These are phyloP conservation scores for Exophiala sp. DNA, from an alignment of 2,329 filamentous ascomycete genomes.

Conservation along the genomic window DNA sequence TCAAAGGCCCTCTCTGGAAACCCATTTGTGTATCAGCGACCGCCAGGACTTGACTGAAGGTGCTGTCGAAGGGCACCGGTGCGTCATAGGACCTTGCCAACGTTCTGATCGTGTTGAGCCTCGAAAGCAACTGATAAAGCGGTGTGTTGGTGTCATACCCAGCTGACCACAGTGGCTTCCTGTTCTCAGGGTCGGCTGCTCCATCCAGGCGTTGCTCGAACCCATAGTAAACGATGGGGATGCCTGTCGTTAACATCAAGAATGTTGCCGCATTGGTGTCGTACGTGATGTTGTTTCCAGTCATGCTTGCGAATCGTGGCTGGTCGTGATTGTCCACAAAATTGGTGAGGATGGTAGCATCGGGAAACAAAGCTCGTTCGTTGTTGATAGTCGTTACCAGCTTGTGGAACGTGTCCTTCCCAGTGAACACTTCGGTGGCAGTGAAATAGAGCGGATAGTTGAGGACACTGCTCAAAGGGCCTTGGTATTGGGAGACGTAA, in stretches of 20 bases:
- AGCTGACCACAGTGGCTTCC: constrained; percentile 56
- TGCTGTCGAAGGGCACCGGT: background rate
- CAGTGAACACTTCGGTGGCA: constrained; percentile 36
- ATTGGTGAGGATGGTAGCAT: constrained; percentile 47
- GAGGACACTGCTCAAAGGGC: constrained; percentile 43
- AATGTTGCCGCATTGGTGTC: constrained; percentile 61
- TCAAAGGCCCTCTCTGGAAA: background rate
- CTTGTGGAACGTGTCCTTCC: constrained; percentile 26
- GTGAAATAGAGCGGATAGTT: constrained; percentile 45
- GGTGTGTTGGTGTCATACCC: constrained; percentile 29
- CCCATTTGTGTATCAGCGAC: background rate
- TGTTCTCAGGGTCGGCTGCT: constrained; percentile 47
- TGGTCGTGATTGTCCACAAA: constrained; percentile 62
- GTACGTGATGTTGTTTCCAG: constrained; percentile 47
- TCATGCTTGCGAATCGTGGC: constrained; percentile 51
- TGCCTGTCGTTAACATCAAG: constrained; percentile 58
- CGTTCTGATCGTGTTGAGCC: background rate
- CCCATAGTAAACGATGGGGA: constrained; percentile 64
- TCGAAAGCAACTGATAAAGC: background rate
- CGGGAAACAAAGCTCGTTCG: constrained; percentile 35
- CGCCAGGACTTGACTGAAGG: background rate
- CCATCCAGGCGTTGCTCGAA: constrained; percentile 60
- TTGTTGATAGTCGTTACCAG: constrained; percentile 15
- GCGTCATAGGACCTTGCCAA: background rate
- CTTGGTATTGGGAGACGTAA: constrained; percentile 43